phyloP scores from a whole-genome alignment of 345 rosid genomes.

The Salix caprea region DNA sequence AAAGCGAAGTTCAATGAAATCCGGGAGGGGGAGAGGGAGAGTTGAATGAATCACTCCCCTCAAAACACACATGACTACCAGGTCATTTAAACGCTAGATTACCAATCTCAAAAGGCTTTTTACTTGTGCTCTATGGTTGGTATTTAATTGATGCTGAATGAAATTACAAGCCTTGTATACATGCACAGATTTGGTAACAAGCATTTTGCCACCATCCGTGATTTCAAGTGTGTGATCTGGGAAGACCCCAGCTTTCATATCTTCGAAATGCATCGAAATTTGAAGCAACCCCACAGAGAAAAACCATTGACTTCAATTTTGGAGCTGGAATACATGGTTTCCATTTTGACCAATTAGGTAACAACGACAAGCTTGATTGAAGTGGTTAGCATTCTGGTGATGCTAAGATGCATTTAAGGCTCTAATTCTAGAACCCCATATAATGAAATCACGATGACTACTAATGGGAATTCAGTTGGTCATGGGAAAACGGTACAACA shows the following conservation, averaged over 20 bases:
- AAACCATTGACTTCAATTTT: too few relatives aligned
- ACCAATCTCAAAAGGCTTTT: background rate
- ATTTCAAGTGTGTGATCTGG: too few relatives aligned
- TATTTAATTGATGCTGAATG: background rate
- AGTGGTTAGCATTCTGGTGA: background rate
- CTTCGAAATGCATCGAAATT: too few relatives aligned
- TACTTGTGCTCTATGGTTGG: background rate
- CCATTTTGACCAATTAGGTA: too few relatives aligned
- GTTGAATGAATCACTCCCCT: background rate
- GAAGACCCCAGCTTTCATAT: too few relatives aligned
- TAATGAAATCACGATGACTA: background rate
- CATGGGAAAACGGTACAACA: background rate
- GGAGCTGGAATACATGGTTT: too few relatives aligned
- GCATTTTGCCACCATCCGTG: background rate
- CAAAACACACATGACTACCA: background rate
- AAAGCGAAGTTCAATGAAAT: background rate
- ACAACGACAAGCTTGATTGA: too few relatives aligned
- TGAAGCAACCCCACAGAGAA: too few relatives aligned
- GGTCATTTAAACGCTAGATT: background rate
- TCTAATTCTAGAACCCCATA: background rate
- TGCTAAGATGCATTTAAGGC: background rate
- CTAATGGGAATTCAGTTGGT: background rate
- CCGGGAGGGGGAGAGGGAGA: too few relatives aligned
- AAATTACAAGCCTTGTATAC: background rate
- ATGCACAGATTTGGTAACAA: background rate